Evolutionary conservation across 2,329 filamentous ascomycete species (phyloP), one percentile per base, ranked within the genome.

Genomic region (Penicillium aurantiogriseum): DNA sequence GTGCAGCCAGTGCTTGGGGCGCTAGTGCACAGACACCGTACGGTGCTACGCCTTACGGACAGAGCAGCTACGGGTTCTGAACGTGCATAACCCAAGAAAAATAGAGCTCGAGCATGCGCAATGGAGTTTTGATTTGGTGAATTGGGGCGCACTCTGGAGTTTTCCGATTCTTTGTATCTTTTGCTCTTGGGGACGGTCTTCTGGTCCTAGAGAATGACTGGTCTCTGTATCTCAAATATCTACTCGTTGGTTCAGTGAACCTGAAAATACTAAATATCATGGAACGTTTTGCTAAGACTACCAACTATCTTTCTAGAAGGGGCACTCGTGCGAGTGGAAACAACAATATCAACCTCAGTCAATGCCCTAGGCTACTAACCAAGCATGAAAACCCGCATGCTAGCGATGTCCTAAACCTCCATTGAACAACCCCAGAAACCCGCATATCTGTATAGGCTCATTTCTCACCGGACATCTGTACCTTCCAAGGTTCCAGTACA

Each of bases 1-100:
- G 83, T 25, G 81, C 77, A 51, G 79, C 83, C 59, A 88, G 84
- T 68, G 79, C 84, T 19, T 92, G 89, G 84, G 88, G 88, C 19
- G 85, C 80, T 36, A 81, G 77, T 49, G 83, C 78, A 21, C 76
- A 80, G 52, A 85, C 83, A 23, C 82, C 83, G 6, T 86, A 83
- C 66, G 83, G 83, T 40, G 82, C 83, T 29, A 86, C 84, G 11
- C 83, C 85, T 10, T 88, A 88, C 67, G 85, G 85, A n/a, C 76
- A 77, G 57, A 71, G 65, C 52, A 68, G 71, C 10, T 76, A 72
- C 59, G 71, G 71, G 38, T 71, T 64, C 46, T 73, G 62, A 59
- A 59, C 45, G 51, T 50, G 21, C 29, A 21, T 27, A 23, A 48
- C 25, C 38, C 45, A 46, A 55, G 46, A 35, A 59, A 56, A 57